These are phyloP conservation scores for Cyberlindnera euphorbiae DNA, from an alignment of 805 yeast species.

Conservation along the genomic window DNA sequence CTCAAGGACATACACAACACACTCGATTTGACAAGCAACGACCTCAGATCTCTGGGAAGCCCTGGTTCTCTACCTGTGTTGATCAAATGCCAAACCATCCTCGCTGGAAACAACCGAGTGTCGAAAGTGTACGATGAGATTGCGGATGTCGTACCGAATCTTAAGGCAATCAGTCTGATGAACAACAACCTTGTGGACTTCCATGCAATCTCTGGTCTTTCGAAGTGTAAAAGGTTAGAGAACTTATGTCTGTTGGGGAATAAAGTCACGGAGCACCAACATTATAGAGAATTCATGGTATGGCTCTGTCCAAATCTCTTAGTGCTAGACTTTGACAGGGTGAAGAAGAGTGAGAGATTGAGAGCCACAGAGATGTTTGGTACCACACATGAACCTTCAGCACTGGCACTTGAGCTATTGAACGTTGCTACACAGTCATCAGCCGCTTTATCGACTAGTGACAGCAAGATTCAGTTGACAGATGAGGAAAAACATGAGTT, in stretches of 20 bases:
- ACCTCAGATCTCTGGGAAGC: conserved; percentile 43
- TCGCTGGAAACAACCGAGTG: conserved; percentile 63
- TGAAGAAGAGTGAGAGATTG: conserved; percentile 50
- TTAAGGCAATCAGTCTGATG: conserved; percentile 48
- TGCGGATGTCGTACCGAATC: conserved; percentile 36
- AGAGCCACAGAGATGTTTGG: conserved; percentile 43
- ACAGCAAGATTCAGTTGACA: conserved; percentile 37
- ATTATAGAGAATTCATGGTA: conserved; percentile 58
- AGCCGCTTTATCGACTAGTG: no score
- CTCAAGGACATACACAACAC: conserved; percentile 40
- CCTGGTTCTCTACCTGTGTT: conserved; percentile 40
- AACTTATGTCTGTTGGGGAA: conserved; percentile 54
- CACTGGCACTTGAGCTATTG: conserved; percentile 4
- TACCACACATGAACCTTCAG: conserved; percentile 10
- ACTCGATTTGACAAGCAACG: conserved; percentile 76
- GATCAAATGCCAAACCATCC: conserved; percentile 42
- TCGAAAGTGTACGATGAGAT: conserved; percentile 34
- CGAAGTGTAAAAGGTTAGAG: conserved; percentile 37
- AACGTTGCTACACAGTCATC: background rate
- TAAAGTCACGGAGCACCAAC: conserved; percentile 41
- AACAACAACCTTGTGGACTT: conserved; percentile 47
- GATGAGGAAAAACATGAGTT: conserved; percentile 49
- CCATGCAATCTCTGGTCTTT: conserved; percentile 36
- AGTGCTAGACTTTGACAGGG: conserved; percentile 63
- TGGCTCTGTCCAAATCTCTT: conserved; percentile 59